These are phyloP conservation scores for Fremontodendron californicum DNA, from an alignment of 345 rosid species.

Conservation along the genomic window DNA sequence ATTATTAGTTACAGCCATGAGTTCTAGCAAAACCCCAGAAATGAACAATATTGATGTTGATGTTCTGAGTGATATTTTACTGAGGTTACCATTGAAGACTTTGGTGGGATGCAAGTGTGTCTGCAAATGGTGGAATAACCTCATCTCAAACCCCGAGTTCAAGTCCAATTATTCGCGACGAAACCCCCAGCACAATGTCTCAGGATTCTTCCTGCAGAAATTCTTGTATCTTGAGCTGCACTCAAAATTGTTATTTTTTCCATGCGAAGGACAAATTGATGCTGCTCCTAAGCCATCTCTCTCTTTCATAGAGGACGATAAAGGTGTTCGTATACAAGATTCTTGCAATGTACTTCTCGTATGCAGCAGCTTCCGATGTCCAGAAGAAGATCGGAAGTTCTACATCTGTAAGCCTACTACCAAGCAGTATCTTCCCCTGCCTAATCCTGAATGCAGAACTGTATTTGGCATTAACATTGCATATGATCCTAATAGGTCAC, in stretches of 20 bases:
- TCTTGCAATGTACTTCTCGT: slow-evolving; percentile 31
- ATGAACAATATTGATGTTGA: neutral
- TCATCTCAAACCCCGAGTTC: slow-evolving; percentile 24
- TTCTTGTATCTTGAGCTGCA: slow-evolving; percentile 3
- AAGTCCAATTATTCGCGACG: slow-evolving; percentile 5
- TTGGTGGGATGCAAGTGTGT: slow-evolving; percentile 27
- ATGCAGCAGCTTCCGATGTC: slow-evolving; percentile 28
- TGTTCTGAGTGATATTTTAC: slow-evolving; percentile 1
- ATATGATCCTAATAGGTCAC: slow-evolving; percentile 19
- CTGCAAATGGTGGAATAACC: slow-evolving; percentile 24
- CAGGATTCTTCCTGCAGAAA: slow-evolving; percentile 28
- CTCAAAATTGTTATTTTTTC: slow-evolving; percentile 6
- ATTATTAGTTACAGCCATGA: neutral
- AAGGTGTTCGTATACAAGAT: slow-evolving; percentile 20
- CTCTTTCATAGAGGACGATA: slow-evolving; percentile 20
- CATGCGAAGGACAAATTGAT: neutral
- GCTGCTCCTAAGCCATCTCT: slow-evolving; percentile 20
- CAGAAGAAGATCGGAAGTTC: slow-evolving; percentile 19
- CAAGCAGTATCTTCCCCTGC: slow-evolving; percentile 21
- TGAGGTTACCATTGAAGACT: slow-evolving; percentile 20
- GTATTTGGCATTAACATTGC: slow-evolving; percentile 22
- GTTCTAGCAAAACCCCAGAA: neutral
- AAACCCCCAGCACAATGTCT: slow-evolving; percentile 14
- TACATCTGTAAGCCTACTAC: slow-evolving; percentile 29
- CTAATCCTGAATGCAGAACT: slow-evolving; percentile 7